Evolutionary conservation across 176 grass and related monocot genomes (phyloP), one percentile per base, ranked within the genome.

Genomic region (Alopecurus myosuroides): DNA sequence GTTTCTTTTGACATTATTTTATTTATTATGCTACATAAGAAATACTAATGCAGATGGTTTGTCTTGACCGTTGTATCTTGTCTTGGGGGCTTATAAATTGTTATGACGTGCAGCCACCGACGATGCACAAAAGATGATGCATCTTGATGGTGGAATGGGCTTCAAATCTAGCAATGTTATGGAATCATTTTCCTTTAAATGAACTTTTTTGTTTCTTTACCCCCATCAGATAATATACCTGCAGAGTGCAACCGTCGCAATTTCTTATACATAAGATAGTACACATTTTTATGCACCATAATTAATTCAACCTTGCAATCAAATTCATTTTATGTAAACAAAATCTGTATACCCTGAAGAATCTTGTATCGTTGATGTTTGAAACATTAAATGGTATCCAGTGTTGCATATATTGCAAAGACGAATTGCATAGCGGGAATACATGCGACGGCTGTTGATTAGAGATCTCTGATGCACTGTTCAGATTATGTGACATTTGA

Each of bases 121-220:
- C 84, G 97, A 99, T 77, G 91, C 93, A 28, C 91, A 95, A 75
- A 87, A 81, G 76, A 99, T 99, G 97, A 99, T 99, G 93, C 89
- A 95, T 80, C 96, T 96, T 93, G 82, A 91, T 15, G 84, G 95
- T 74, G 97, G 93, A 82, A 92, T 99, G 90, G 93, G 91, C 58
- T 81, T 72, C 77, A 90, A 90, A 95, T 23, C 77, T 93, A 11
- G 22, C 97, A 80, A 90, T 85, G 97, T 91, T 99, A 88, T n/a
- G 75, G 22, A 60, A 70, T 33, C 15, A 17, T 30, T 33, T 18
- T 45, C 61, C 31, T 46, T 48, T 69, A 13, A 70, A 66, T 50
- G 49, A 18, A 63, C 17, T 85, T 39, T 12, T n/a, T n/a, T n/a
- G n/a, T n/a, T n/a, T n/a, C n/a, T n/a, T n/a, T n/a, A n/a, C 18